Conservation (phyloP, 2,329 filamentous ascomycete species). For the Arachnomyces sp. region DNA sequence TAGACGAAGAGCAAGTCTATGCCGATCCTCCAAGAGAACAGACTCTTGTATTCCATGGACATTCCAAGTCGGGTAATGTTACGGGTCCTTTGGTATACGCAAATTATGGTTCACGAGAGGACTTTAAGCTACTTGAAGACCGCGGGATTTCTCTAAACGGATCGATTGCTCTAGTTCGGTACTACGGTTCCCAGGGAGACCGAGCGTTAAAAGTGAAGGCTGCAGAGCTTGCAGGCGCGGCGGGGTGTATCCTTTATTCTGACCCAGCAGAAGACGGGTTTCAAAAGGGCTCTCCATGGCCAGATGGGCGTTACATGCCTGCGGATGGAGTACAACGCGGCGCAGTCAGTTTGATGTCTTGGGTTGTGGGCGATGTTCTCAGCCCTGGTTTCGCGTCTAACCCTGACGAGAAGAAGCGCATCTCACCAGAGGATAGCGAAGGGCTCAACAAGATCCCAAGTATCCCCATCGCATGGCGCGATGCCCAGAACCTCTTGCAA, state of each 20-base stretch:
- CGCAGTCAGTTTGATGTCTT: conserved; percentile 69
- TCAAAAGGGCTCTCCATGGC: conserved; percentile 60
- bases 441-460: conserved; percentile 80
- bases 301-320: conserved; percentile 71
- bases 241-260: conserved; percentile 83
- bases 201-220: conserved; percentile 77
- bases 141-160: conserved; percentile 66
- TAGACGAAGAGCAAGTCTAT: conserved; percentile 73
- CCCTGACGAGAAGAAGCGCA: conserved; percentile 46
- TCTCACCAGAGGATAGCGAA: conserved; percentile 60
- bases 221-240: conserved; percentile 76
- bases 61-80: conserved; percentile 79
- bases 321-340: conserved; percentile 75
- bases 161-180: conserved; percentile 74
- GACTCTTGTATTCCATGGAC: conserved; percentile 75
- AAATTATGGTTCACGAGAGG: conserved; percentile 79
- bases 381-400: conserved; percentile 70
- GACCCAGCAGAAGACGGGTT: conserved; percentile 84
- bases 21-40: conserved; percentile 56
- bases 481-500: conserved; percentile 72
- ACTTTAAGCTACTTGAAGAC: conserved; percentile 66
- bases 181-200: conserved; percentile 66
- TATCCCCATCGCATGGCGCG: conserved; percentile 79
- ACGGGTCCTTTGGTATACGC: conserved; percentile 82
- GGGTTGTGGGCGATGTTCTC: conserved; percentile 82